These are phyloP conservation scores for Xylaria scruposa DNA, from an alignment of 495 filamentous ascomycete genomes.

Conservation along the genomic window DNA sequence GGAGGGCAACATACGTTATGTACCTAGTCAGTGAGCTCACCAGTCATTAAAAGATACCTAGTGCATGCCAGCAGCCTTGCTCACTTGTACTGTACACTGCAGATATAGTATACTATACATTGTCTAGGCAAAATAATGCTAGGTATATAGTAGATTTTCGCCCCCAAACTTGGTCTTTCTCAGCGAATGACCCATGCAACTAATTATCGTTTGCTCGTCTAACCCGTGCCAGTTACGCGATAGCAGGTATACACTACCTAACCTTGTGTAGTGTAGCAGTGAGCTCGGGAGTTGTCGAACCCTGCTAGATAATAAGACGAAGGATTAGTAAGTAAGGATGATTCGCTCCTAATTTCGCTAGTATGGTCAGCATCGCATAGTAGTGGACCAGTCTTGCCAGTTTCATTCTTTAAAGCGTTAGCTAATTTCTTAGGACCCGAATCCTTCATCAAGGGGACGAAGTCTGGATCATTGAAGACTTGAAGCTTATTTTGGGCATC, in stretches of 20 bases:
- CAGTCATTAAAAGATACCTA: neutral
- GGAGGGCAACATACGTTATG: constrained; percentile 23
- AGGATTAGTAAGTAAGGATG: constrained; percentile 5
- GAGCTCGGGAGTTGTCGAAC: neutral
- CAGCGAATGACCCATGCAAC: constrained; percentile 2
- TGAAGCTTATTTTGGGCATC: neutral
- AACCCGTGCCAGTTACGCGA: neutral
- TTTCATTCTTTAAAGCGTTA: constrained; percentile 5
- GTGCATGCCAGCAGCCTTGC: constrained; percentile 1
- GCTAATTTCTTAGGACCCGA: neutral
- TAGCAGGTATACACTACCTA: constrained; percentile 6
- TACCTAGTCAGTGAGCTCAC: constrained; percentile 4
- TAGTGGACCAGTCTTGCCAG: constrained; percentile 6
- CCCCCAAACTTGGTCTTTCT: constrained; percentile 3
- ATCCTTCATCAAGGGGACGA: constrained; percentile 18
- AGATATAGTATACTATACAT: constrained; percentile 10
- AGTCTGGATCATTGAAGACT: constrained; percentile 10
- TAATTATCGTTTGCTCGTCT: neutral
- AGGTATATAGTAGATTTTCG: neutral
- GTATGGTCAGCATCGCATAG: constrained; percentile 6
- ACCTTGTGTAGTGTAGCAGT: neutral
- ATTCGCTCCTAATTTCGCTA: constrained; percentile 19
- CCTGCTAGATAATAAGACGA: constrained; percentile 20
- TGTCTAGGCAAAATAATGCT: neutral
- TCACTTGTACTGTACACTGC: neutral